Evolutionary conservation across 768 basidiomycete species (phyloP).

Genomic region (Naganishia onofrii): DNA sequence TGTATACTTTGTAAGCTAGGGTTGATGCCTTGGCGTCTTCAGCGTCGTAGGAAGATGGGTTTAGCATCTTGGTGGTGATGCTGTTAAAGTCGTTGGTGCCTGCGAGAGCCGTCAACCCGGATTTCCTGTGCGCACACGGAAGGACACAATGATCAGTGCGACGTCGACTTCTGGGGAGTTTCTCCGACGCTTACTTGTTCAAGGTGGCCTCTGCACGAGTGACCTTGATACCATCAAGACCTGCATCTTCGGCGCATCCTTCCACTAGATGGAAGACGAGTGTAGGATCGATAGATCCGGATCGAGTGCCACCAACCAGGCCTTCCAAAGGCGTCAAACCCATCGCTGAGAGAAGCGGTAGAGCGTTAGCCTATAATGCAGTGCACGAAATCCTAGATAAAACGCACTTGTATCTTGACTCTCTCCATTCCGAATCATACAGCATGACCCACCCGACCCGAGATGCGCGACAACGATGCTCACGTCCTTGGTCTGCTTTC

Average conservation of each 20-base stretch:
- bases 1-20: conserved; percentile 74
- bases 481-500: conserved; percentile 59
- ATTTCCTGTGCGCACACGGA: conserved; percentile 55
- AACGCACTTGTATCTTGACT: conserved; percentile 71
- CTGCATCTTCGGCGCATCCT: conserved; percentile 64
- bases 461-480: conserved; percentile 82
- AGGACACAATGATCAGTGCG: not conserved
- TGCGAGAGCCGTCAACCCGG: conserved; percentile 73
- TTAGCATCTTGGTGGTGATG: conserved; percentile 57
- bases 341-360: conserved; percentile 57
- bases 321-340: conserved; percentile 86
- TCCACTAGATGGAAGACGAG: conserved; percentile 80
- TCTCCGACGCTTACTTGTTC: conserved; percentile 52
- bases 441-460: conserved; percentile 84
- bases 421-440: conserved; percentile 68
- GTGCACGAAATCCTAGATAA: not conserved
- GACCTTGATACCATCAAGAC: conserved; percentile 58
- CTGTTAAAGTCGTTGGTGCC: conserved; percentile 79
- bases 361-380: not conserved
- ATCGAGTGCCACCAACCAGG: conserved; percentile 81
- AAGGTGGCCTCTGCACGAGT: conserved; percentile 54
- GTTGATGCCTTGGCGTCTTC: conserved; percentile 47
- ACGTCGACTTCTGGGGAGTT: not conserved
- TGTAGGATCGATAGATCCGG: conserved; percentile 77
- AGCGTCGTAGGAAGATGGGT: conserved; percentile 52